Base-by-base conservation (phyloP, 2,329 filamentous ascomycete genomes). In the Xylaria sp. region DNA sequence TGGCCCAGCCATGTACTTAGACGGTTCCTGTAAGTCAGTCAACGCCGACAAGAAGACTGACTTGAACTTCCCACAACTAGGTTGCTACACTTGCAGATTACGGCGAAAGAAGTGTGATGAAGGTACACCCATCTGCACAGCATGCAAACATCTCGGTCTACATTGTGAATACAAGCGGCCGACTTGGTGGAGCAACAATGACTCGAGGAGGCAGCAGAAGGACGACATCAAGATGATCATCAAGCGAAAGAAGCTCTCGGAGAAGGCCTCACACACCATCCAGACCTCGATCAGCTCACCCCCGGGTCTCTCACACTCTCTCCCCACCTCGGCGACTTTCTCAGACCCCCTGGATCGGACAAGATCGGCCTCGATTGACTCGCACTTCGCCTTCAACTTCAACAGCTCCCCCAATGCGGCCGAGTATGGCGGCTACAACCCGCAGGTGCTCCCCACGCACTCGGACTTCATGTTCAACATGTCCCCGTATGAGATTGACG, bases 191-290 rank as follows among this genome's bases (percentile, higher is more conserved):
- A 92, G 91, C 82, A 97, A 96, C 85, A 92, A 92, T 77, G 94
- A 97, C 71, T 89, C 92, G 77, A 87, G 96, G 74, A 89, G 91
- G 75, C 84, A 90, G 65, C 93, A 97, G 80, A 99, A 98, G 83
- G 96, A 98, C 78, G 84, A 91, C 74, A 97, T 99, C 86, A 99
- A 99, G 87, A 91, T 92, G 81, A 93, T 95, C 81, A 98, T 99
- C 85, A 97, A 97, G 89, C 89, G 91, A 79, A 98, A 96, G 79
- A 98, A 98, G 87, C 86, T 97, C 73, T 90, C 90, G 30, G 95
- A 97, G 82, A 97, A 97, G 88, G 85, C 88, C 60, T 86, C 89
- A 60, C 82, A 85, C 75, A 83, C 83, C 52, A 84, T 88, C 64
- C 83, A 85, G 71, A 85, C 84, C 62, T 83, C 86, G 46, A 82